A percentile compares a stretch with the other conserved stretches of the same genome.
phyloP scores from a whole-genome alignment of 1,284 basidiomycete species.

The Schizophyllum amplum region DNA sequence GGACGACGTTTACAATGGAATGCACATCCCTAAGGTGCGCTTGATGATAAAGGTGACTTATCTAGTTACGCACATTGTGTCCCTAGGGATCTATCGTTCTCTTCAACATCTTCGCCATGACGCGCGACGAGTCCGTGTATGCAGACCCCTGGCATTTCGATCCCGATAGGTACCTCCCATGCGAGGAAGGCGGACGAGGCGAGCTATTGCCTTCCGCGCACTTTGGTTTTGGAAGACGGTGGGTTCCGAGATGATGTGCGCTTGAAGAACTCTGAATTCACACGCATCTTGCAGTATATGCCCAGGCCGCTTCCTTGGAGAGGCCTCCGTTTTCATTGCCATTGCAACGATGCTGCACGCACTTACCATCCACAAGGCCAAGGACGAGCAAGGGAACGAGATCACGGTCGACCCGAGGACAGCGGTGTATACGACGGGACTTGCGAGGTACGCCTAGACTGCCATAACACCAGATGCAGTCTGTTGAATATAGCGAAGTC shows the following conservation, averaged over 20 bases:
- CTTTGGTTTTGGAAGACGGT: constrained; percentile 9
- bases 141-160: constrained; percentile 9
- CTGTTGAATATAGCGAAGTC: background rate
- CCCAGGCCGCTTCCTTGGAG: constrained; percentile 12
- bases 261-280: background rate
- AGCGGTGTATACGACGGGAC: background rate
- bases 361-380: constrained; percentile 9
- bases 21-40: constrained; percentile 13
- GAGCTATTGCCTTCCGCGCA: constrained; percentile 11
- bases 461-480: background rate
- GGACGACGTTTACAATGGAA: constrained; percentile 16
- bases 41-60: too few species aligned
- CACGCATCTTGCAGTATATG: constrained; percentile 6
- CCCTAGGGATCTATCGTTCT: background rate
- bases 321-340: constrained; percentile 13
- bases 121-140: constrained; percentile 8
- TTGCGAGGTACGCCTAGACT: background rate
- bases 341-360: constrained; percentile 13
- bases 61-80: too few species aligned
- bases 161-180: constrained; percentile 8
- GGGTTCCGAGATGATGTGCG: background rate
- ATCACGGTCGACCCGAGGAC: background rate
- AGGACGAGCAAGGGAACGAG: constrained; percentile 7
- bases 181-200: constrained; percentile 5
- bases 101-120: constrained; percentile 6